Evolutionary conservation across 805 yeast genomes (phyloP), one percentile per base, ranked within the genome.

Genomic region (Ogataea philodendri): DNA sequence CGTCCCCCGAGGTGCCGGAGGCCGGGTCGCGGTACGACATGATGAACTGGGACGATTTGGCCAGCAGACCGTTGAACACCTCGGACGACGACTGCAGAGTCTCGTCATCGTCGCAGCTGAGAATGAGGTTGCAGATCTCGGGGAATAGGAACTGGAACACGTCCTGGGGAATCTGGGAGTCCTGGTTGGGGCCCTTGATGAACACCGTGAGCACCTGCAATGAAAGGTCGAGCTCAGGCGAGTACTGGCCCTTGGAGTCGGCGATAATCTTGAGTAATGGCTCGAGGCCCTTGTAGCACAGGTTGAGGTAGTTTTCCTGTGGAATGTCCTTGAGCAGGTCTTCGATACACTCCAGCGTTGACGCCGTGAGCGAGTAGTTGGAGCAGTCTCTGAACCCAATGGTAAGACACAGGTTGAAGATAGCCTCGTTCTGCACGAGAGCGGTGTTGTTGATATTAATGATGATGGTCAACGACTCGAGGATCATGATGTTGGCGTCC

Each of bases 1-100:
- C 69, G 35, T 74, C 59, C 0, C 85, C 86, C 2, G 71, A 47
- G 29, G 63, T 54, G 5, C 66, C 60, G 3, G 57, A 47, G 1
- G 62, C 56, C n/a, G 60, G 60, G 27, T 54, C 54, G 9, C 28
- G 32, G 41, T 59, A 70, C 5, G 48, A 42, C 7, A 60, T 35
- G 32, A 74, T 62, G 22, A 51, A 46, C 7, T 43, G 35, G 2
- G 73, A 52, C 5, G 70, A 68, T 9, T 56, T 60, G 28, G 64
- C 62, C 15, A 87, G 61, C 25, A 88, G 58, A 18, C 72, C 74
- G 40, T 78, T 78, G 49, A 84, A 77, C 4, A 81, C 78, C 42
- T 84, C 90, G 0, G 90, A 83, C 2, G 88, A 81, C 8, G 77
- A 65, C 59, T 88, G 95, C 20, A 88, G 57, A 7, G 86, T 70